Base-by-base conservation (phyloP, 2,329 filamentous ascomycete genomes). In the Coccinonectria pachysandricola region DNA sequence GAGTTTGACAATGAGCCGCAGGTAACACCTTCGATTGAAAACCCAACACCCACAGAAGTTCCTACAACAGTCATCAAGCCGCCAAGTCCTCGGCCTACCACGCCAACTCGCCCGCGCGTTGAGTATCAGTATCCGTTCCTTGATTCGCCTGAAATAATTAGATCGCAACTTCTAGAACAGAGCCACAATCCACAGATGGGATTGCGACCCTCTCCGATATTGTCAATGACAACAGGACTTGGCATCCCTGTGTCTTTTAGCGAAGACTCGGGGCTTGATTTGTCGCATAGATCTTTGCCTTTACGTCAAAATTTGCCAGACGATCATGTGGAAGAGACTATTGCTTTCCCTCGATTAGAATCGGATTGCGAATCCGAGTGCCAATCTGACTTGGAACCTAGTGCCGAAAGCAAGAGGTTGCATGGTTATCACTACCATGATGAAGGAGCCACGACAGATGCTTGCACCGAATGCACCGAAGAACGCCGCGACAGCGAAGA, bases 1-100 rank as follows among this genome's bases (percentile, higher is more conserved):
- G 75, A 82, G 42, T 81, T 85, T 39, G 81, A 86, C 39, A 66
- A 64, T n/a, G 79, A 85, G 40, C 65, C 75, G 12, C 79, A 85
- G 46, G 71, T 66, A 2, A 69, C 75, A 23, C 56, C 65, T 2
- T 56, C 64, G 1, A 42, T 58, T 10, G 57, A 54, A 21, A 48
- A 56, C 13, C 37, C 47, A 8, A 26, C 43, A 13, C 40, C 42
- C 8, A 24, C 38, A 9, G 40, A 46, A 19, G 38, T 44, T 9
- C 41, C 43, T 23, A 40, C 43, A 23, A 42, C 40, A 12, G 36
- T 46, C 23, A 32, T 47, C 14, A 48, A 49, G 25, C 43, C 49
- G 13, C 42, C 48, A 4, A 51, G 43, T 25, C 46, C 52, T 6
- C 50, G 48, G 18, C 34, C 34, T 11, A 17, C 44, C 7, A 33